These are phyloP conservation scores for Teunomyces lycoperdinae DNA, from an alignment of 805 yeast genomes.

Conservation along the genomic window DNA sequence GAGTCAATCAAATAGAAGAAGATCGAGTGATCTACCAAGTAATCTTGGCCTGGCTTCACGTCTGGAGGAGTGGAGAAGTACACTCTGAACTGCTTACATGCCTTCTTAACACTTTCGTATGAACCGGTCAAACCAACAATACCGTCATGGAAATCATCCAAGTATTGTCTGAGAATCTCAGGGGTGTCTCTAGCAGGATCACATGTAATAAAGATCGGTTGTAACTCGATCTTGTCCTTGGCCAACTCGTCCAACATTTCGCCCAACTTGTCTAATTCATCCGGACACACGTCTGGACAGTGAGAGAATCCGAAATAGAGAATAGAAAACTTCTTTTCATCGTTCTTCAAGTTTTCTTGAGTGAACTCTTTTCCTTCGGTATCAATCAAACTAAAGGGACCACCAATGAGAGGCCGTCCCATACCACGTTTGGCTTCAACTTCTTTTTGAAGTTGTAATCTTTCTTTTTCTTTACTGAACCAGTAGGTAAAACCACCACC, in stretches of 20 bases:
- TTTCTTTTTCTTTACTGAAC: constrained; percentile 74
- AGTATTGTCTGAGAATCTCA: constrained; percentile 75
- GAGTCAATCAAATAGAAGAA: constrained; percentile 98
- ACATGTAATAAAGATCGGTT: constrained; percentile 91
- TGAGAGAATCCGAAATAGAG: constrained; percentile 96
- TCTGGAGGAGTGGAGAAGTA: constrained; percentile 96
- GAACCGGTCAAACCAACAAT: constrained; percentile 91
- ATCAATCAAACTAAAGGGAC: constrained; percentile 75
- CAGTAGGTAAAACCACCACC: constrained; percentile 73
- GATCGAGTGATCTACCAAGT: constrained; percentile 94
- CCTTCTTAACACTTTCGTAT: constrained; percentile 76
- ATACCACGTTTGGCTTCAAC: constrained; percentile 84
- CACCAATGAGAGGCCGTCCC: constrained; percentile 93
- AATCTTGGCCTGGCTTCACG: constrained; percentile 93
- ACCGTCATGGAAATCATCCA: constrained; percentile 84
- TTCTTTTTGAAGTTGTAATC: constrained; percentile 68
- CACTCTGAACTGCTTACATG: constrained; percentile 88
- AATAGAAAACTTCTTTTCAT: constrained; percentile 61
- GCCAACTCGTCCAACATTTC: constrained; percentile 57
- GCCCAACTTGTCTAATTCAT: constrained; percentile 90
- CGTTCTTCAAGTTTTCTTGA: constrained; percentile 67
- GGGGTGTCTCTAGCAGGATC: constrained; percentile 96
- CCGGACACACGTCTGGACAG: constrained; percentile 99
- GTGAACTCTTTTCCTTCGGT: constrained; percentile 72
- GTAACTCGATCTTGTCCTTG: constrained; percentile 58